A percentile compares a stretch with the other conserved stretches of the same genome.
Evolutionary conservation across 2,329 filamentous ascomycete species (phyloP).

Genomic region (Ophiostoma quercus): DNA sequence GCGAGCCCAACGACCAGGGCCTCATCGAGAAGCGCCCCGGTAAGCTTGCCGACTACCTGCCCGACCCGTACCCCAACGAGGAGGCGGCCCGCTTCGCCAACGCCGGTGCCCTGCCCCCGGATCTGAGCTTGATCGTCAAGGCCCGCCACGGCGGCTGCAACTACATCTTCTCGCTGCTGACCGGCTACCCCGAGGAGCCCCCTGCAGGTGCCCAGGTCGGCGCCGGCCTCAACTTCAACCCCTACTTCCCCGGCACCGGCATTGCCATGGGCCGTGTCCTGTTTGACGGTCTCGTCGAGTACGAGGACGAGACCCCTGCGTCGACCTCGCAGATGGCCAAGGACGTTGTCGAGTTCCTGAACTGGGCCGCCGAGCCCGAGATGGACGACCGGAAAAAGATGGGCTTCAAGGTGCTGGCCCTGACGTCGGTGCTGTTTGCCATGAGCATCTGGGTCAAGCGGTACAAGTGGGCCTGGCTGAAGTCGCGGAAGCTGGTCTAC

Average conservation of each 20-base stretch:
- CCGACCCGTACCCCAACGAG: conserved; percentile 95
- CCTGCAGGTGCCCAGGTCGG: conserved; percentile 82
- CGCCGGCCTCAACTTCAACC: conserved; percentile 98
- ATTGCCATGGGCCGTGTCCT: conserved; percentile 99
- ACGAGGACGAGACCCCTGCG: conserved; percentile 91
- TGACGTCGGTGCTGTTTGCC: conserved; percentile 72
- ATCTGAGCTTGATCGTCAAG: conserved; percentile 97
- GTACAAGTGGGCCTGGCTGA: conserved; percentile 98
- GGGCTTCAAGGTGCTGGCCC: conserved; percentile 91
- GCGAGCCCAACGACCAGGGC: conserved; percentile 94
- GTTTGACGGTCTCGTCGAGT: conserved; percentile 95
- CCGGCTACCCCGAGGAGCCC: conserved; percentile 93
- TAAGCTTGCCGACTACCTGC: conserved; percentile 97
- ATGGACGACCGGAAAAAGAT: conserved; percentile 99
- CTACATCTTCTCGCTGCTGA: conserved; percentile 96
- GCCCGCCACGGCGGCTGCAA: conserved; percentile 94
- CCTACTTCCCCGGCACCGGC: conserved; percentile 97
- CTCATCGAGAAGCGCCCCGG: conserved; percentile 97
- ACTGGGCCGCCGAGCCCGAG: conserved; percentile 98
- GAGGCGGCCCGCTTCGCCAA: conserved; percentile 97
- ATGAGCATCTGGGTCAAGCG: conserved; percentile 96
- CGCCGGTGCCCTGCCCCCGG: conserved; percentile 93
- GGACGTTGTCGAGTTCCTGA: conserved; percentile 97
- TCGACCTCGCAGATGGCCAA: conserved; percentile 99
- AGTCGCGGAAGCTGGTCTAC: conserved; percentile 91